Conservation (phyloP, 2,329 filamentous ascomycete species). For the Aphanoascus verrucosus region DNA sequence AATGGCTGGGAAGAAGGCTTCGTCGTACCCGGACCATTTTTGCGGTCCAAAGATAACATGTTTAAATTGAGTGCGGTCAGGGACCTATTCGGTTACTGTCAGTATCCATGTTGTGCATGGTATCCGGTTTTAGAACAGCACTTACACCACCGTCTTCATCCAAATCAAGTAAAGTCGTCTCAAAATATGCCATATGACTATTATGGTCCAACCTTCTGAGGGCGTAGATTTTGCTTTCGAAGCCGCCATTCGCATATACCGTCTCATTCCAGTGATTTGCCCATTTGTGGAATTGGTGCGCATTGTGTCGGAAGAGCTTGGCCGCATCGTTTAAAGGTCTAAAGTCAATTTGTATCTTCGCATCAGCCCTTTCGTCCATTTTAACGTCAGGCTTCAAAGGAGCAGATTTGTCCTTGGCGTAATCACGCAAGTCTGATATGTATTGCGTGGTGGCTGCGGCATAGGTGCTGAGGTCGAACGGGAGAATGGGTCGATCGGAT, state of each 20-base stretch:
- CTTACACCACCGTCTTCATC: constrained; percentile 62
- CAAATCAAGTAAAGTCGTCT: constrained; percentile 70
- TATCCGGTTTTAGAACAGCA: constrained; percentile 20
- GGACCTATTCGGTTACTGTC: constrained; percentile 45
- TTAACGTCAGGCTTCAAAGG: constrained; percentile 20
- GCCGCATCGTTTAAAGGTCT: constrained; percentile 54
- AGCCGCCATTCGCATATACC: constrained; percentile 60
- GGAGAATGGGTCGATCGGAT: constrained; percentile 66
- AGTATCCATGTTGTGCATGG: constrained; percentile 9
- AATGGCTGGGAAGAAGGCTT: constrained; percentile 69
- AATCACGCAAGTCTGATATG: constrained; percentile 55
- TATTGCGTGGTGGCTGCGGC: constrained; percentile 55
- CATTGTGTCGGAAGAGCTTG: constrained; percentile 47
- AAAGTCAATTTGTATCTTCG: constrained; percentile 39
- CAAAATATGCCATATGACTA: constrained; percentile 65
- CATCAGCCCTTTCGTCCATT: constrained; percentile 13
- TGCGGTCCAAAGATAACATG: constrained; percentile 83
- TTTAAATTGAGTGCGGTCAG: constrained; percentile 84
- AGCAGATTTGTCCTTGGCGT: constrained; percentile 47
- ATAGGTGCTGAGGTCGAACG: constrained; percentile 70
- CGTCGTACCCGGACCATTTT: constrained; percentile 59
- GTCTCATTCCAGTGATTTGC: constrained; percentile 64
- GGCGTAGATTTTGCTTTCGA: constrained; percentile 60
- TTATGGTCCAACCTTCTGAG: constrained; percentile 66
- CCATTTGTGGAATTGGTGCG: constrained; percentile 61